Evolutionary conservation across 1,139 yeast species (phyloP).

Genomic region (Blastobotrys serpentis): DNA sequence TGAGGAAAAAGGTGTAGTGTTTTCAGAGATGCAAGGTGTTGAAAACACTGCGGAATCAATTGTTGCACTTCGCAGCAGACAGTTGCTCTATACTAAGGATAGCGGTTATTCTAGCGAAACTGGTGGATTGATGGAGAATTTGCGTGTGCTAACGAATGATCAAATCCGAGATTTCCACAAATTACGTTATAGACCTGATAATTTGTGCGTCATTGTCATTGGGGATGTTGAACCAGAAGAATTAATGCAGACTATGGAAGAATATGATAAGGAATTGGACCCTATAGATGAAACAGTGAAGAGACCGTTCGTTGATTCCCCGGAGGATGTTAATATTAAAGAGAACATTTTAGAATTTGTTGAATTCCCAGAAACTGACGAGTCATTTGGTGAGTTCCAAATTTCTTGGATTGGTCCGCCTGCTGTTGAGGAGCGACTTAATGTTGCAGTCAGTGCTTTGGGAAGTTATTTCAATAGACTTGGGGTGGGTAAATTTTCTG

Average conservation of each 20-base stretch:
- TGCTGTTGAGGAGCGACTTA: slow-evolving; percentile 50
- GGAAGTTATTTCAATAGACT: slow-evolving; percentile 72
- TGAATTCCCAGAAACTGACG: slow-evolving; percentile 88
- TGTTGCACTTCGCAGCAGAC: slow-evolving; percentile 61
- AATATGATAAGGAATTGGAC: slow-evolving; percentile 62
- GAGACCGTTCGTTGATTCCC: slow-evolving; percentile 83
- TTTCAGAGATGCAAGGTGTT: slow-evolving; percentile 95
- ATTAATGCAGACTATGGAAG: slow-evolving; percentile 55
- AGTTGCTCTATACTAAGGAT: slow-evolving; percentile 53
- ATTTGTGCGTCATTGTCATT: slow-evolving; percentile 74
- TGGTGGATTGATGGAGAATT: slow-evolving; percentile 81
- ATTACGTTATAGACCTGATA: slow-evolving; percentile 74
- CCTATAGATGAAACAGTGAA: slow-evolving; percentile 39
- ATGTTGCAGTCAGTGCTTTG: slow-evolving; percentile 68
- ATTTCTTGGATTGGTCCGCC: slow-evolving; percentile 85
- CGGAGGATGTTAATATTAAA: slow-evolving; percentile 44
- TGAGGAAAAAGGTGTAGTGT: slow-evolving; percentile 94
- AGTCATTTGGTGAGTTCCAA: slow-evolving; percentile 72
- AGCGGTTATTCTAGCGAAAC: slow-evolving; percentile 92
- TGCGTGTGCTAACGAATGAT: slow-evolving; percentile 69
- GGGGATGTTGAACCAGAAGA: slow-evolving; percentile 83
- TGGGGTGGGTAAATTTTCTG: slow-evolving; percentile 61
- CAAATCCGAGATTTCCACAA: slow-evolving; percentile 76
- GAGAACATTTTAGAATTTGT: slow-evolving; percentile 48
- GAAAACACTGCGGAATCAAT: slow-evolving; percentile 79